A percentile compares a stretch with the other conserved stretches of the same genome.
These are phyloP conservation scores for Amanita rubescens DNA, from an alignment of 768 basidiomycete species.

Conservation along the genomic window DNA sequence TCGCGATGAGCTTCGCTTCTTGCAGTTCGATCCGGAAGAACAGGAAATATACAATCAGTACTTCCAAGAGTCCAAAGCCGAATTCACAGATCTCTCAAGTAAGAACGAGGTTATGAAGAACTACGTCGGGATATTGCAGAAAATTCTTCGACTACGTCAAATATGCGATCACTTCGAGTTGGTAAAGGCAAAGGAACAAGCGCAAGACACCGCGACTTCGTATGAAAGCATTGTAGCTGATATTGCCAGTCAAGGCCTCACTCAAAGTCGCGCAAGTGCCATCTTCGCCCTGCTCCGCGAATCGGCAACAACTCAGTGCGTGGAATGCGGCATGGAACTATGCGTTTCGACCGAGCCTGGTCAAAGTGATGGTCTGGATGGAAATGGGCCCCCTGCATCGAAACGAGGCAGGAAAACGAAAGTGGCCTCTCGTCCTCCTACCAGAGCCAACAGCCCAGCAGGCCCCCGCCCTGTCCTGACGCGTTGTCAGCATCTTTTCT, in stretches of 20 bases:
- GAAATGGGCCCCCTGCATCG: constrained; percentile 39
- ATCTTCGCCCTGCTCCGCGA: constrained; percentile 83
- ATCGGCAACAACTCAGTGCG: constrained; percentile 81
- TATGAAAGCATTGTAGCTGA: constrained; percentile 77
- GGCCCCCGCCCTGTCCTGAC: constrained; percentile 68
- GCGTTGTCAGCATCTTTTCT: constrained; percentile 92
- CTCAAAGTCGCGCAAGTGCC: constrained; percentile 63
- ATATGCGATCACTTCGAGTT: constrained; percentile 96
- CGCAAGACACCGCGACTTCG: constrained; percentile 43
- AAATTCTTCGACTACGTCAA: constrained; percentile 91
- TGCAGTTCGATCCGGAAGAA: constrained; percentile 80
- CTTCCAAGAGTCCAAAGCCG: constrained; percentile 84
- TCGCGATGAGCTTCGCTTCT: constrained; percentile 78
- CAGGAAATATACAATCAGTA: constrained; percentile 82
- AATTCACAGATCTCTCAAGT: constrained; percentile 79
- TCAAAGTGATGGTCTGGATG: constrained; percentile 40
- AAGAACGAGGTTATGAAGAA: constrained; percentile 97
- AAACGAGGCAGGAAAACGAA: constrained; percentile 47
- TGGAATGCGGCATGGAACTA: constrained; percentile 80
- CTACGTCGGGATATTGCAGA: constrained; percentile 95
- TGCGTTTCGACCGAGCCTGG: constrained; percentile 40
- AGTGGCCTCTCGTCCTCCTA: constrained; percentile 54
- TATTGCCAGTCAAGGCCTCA: constrained; percentile 77
- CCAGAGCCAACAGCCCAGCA: constrained; percentile 68
- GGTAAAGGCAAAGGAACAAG: constrained; percentile 63